Evolutionary conservation across 371 early-diverging fungal species (phyloP), one percentile per base, ranked within the genome.

Genomic region (Rhizopus delemar): DNA sequence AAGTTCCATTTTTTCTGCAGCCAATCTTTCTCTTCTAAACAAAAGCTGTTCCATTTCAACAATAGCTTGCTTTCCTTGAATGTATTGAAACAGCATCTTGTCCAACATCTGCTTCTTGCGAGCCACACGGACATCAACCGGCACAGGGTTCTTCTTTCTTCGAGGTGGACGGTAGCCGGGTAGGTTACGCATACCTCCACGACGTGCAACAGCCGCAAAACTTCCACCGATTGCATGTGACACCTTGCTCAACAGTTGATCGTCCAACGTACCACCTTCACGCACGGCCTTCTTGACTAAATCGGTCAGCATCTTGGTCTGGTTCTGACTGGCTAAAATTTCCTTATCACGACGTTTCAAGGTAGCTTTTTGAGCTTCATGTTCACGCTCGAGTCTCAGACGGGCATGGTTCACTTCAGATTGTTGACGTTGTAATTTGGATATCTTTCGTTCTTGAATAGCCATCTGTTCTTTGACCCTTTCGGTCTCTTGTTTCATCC

Each of bases 401-500:
- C 85, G 83, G 11, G 82, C 82, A 49, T 89, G 86, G 11, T 73
- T 76, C 3, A 89, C 88, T 48, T 78, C 79, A 39, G 81, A 77
- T 68, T 92, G 90, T 39, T 86, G 83, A 16, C 89, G 75, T 38
- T 86, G 83, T 41, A 93, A 68, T 39, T 81, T 79, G 41, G 88
- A 85, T 46, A 94, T 87, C 62, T 89, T 87, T 16, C 88, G 77
- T 62, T 90, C 87, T 51, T 86, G 88, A 8, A 75, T 65, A 5
- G 83, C 80, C 57, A 85, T 80, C 62, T 87, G 79, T 35, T 89
- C 90, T 45, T 90, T 81, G 28, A 85, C 83, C 11, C 83, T 76
- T 56, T 87, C 83, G 0, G 86, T 80, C 59, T 91, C 91, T 51
- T 85, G 86, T 63, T 88, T 88, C 82, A 92, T 89, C 15, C 91